Evolutionary conservation across 2,329 filamentous ascomycete species (phyloP), one percentile per base, ranked within the genome.

Genomic region (Sporothrix phasma): DNA sequence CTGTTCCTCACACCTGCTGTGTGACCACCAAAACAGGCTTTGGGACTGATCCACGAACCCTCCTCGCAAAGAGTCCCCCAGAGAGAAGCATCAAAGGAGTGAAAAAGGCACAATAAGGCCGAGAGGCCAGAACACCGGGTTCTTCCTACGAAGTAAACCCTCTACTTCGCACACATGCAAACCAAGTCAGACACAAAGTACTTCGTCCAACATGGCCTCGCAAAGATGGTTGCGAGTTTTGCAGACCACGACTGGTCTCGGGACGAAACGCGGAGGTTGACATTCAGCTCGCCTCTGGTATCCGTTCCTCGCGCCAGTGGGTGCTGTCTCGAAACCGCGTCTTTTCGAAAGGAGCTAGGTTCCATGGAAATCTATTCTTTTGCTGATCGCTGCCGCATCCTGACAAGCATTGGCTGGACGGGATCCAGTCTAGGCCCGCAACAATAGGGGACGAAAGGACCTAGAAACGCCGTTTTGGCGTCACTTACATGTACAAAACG

Each of bases 1-100:
- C 51, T 56, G n/a, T 24, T 56, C 24, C 31, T 39, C 31, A 7
- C 11, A 19, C 43, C 51, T 49, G 62, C 24, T 64, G 62, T 64
- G 31, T 19, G 22, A 64, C 62, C 39, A 4, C 46, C 31, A 59
- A 63, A 63, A 63, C 62, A 43, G 51, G 51, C 39, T 59, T 63
- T 39, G 11, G 29, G 37, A 22, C 43, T 41, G 31, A 47, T 17
- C 7, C 29, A 10, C 49, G 26, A 58, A 46, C 43, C 31, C 41
- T n/a, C n/a, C n/a, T n/a, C n/a, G n/a, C n/a, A n/a, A n/a, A n/a
- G n/a, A 22, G 22, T 24, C 51, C 37, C 26, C 34, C 31, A 24
- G 7, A 19, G 31, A 17, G 31, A 56, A 19, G 24, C 51, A 63
- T n/a, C 31, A 58, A n/a, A 49, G 49, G 34, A 53, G 22, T 15